Evolutionary conservation across 1,284 basidiomycete genomes (phyloP).

Genomic region (Volvariella surrecta): DNA sequence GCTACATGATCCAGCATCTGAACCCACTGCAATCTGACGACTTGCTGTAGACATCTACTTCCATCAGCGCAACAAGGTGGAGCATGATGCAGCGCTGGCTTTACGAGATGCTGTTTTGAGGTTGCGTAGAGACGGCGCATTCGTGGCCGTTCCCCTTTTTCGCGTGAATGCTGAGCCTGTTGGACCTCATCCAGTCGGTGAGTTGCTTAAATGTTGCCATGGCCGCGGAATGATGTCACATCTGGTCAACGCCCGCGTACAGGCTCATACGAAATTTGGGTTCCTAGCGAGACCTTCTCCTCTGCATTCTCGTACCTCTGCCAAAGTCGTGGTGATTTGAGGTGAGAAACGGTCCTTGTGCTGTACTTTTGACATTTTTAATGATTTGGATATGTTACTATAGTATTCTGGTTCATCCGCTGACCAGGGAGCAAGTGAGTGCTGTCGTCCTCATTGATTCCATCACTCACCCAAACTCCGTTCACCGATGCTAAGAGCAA

Average conservation of each 20-base stretch:
- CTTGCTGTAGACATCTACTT: conserved; percentile 60
- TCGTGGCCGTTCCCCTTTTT: conserved; percentile 66
- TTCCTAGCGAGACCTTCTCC: conserved; percentile 60
- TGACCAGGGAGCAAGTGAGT: conserved; percentile 57
- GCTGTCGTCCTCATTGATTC: neutral
- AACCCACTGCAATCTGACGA: neutral
- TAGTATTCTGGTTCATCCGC: conserved; percentile 63
- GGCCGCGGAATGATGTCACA: neutral
- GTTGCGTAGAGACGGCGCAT: conserved; percentile 62
- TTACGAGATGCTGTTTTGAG: conserved; percentile 63
- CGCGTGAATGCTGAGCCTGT: conserved; percentile 60
- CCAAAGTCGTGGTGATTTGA: conserved; percentile 55
- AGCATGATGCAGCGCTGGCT: conserved; percentile 56
- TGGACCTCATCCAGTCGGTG: conserved; percentile 71
- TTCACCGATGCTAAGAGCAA: conserved; percentile 1
- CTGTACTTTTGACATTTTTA: neutral
- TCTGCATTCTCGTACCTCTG: conserved; percentile 68
- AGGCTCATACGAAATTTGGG: conserved; percentile 78
- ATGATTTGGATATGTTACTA: neutral
- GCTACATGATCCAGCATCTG: conserved; percentile 1
- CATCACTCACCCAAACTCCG: too few relatives aligned
- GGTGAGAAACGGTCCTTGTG: conserved; percentile 28
- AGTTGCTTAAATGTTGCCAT: conserved; percentile 15
- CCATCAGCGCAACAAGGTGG: conserved; percentile 53
- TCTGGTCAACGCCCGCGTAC: neutral